Base-by-base conservation (phyloP, 371 early-diverging fungal genomes). In the Mortierella sp. region DNA sequence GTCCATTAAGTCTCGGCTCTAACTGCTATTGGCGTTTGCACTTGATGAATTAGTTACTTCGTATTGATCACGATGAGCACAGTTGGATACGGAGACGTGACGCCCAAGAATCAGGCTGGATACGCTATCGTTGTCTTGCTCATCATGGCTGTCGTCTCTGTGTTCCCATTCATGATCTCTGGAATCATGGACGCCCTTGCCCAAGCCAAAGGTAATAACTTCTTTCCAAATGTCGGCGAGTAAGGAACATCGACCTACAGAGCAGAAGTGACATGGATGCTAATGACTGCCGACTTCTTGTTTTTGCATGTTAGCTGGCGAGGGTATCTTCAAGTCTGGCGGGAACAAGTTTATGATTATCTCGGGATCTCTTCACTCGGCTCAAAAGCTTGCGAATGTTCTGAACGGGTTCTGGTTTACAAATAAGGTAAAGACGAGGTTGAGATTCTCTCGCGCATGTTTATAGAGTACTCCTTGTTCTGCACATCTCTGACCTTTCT, bases 41-140 rank as follows among this genome's bases (percentile, higher is more conserved):
- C 9, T 19, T 21, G 6, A 7, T n/a, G 48, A 26, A 31, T 11
- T 75, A 89, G 89, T 8, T 93, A 94, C 80, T 91, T 93, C 74
- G 92, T 91, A 16, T 88, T 94, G 88, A 92, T 93, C 24, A 94
- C 94, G 4, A 84, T 95, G 65, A 92, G 95, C 19, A 96, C 96
- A 0, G 94, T 96, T 34, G 96, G 96, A 9, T 96, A 95, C 80
- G 96, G 96, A 31, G 96, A 96, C 79, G 90, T 96, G 31, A 93
- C 95, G 0, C 93, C 96, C 3, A 87, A 90, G 60, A 91, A 94
- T 2, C 90, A 91, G 16, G 90, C 90, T 0, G 95, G 95, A 38
- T 89, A 93, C 68, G 68, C 93, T 8, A 92, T 95, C 45, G 93
- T 95, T 82, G 90, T 96, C 82, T 24, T 93, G n/a, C 73, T 96